Evolutionary conservation across 805 yeast genomes (phyloP), one percentile per base, ranked within the genome.

Genomic region (Trichomonascus vanleenenianus): DNA sequence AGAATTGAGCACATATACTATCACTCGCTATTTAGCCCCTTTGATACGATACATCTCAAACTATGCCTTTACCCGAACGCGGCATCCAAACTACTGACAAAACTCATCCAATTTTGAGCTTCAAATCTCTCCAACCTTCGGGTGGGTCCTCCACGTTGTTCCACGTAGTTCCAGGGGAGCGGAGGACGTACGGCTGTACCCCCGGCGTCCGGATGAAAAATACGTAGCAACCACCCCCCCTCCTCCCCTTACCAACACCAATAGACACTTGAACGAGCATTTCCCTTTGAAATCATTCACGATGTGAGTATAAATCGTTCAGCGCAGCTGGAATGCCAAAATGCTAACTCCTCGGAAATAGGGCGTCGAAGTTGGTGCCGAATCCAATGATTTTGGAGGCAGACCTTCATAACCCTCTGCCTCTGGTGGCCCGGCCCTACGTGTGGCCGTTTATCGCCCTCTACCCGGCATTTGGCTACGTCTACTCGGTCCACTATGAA

Each of bases 381-480:
- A 84, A 83, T 61, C 79, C 87, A 37, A 75, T 85, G 40, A 82
- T 88, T 48, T 73, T 70, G 65, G 74, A 73, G 46, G 83, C 96
- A 41, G 78, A 79, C 62, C 74, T 89, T 58, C 74, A 91, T 72
- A 78, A 76, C 53, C 85, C 93, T 18, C 77, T 79, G 58, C 68
- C 83, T 30, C 48, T 72, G 34, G 40, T 75, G 10, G 60, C 75
- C 31, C 78, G 87, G 55, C 89, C 95, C 3, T 89, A 85, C 58
- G 81, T 83, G 19, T 78, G 85, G 73, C 95, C 96, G 8, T 89
- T 88, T 63, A 30, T 50, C 19, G 37, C 45, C 30, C 65, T 86
- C 39, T 91, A 91, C 61, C 95, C 96, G 4, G 59, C 74, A 15
- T 85, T 85, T 62, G 67, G 69, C 44, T 78, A 83, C 56, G 62